phyloP scores from a whole-genome alignment of 1,284 basidiomycete species.

The Microbotryum saponariae region DNA sequence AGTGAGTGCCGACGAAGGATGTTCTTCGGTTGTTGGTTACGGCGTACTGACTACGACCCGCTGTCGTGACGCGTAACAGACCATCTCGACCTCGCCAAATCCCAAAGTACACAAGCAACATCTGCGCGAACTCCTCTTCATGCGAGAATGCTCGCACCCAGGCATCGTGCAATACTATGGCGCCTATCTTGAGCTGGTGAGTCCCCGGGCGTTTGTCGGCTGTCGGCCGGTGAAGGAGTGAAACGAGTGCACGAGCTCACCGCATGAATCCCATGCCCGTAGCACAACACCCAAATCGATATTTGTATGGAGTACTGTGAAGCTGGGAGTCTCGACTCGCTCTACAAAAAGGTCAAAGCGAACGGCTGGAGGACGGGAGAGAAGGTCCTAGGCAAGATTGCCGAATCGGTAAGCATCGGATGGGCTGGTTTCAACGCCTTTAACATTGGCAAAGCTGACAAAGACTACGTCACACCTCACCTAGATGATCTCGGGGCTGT shows the following conservation, averaged over 20 bases:
- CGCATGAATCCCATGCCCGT: background rate
- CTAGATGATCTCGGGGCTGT: conserved; percentile 79
- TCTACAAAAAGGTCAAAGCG: conserved; percentile 76
- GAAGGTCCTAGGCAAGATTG: conserved; percentile 82
- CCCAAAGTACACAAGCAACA: conserved; percentile 79
- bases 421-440: background rate
- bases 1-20: conserved; percentile 39
- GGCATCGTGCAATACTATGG: conserved; percentile 92
- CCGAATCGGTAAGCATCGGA: conserved; percentile 63
- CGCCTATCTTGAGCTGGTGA: conserved; percentile 82
- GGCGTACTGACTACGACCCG: background rate
- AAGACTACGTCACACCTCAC: conserved; percentile 16
- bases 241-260: background rate
- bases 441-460: conserved; percentile 3
- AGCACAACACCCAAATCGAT: conserved; percentile 73
- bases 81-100: conserved; percentile 88
- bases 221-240: background rate
- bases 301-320: conserved; percentile 94
- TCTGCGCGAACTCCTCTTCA: conserved; percentile 83
- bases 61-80: conserved; percentile 43
- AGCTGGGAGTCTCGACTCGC: conserved; percentile 70
- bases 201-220: background rate
- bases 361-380: conserved; percentile 73
- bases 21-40: background rate
- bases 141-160: conserved; percentile 70